These are phyloP conservation scores for Sporothrix inflata DNA, from an alignment of 2,329 filamentous ascomycete species.

Conservation along the genomic window DNA sequence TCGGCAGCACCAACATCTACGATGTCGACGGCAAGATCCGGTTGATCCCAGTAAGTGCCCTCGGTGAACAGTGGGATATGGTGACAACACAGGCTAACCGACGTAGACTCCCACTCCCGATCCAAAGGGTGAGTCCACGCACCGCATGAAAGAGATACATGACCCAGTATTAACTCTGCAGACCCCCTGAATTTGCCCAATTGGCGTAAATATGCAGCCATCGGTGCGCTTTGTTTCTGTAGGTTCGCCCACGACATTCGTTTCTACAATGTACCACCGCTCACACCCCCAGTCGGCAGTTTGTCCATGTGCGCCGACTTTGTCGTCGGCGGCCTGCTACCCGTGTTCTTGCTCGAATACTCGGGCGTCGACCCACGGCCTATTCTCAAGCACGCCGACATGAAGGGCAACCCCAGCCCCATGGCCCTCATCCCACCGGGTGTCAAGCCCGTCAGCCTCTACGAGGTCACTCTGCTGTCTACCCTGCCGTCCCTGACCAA, in stretches of 20 bases:
- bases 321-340: slow-evolving; percentile 41
- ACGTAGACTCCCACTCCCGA: slow-evolving; percentile 30
- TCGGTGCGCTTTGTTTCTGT: slow-evolving; percentile 37
- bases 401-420: slow-evolving; percentile 35
- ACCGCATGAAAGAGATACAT: background rate
- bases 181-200: slow-evolving; percentile 41
- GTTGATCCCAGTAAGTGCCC: slow-evolving; percentile 28
- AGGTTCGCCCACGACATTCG: background rate
- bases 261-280: too few relatives aligned
- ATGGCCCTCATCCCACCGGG: slow-evolving; percentile 40
- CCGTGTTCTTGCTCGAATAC: slow-evolving; percentile 45
- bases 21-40: slow-evolving; percentile 27
- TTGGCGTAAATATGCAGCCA: slow-evolving; percentile 42
- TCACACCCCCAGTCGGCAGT: slow-evolving; percentile 26
- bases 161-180: background rate
- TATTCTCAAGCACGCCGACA: slow-evolving; percentile 32
- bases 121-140: slow-evolving; percentile 24
- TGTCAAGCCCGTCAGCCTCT: slow-evolving; percentile 27
- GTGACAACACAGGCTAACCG: background rate
- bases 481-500: slow-evolving; percentile 6
- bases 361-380: slow-evolving; percentile 41
- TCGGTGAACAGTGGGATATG: too few relatives aligned
- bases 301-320: slow-evolving; percentile 40
- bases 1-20: slow-evolving; percentile 32
- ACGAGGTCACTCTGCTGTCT: slow-evolving; percentile 10